phyloP scores from a whole-genome alignment of 495 filamentous ascomycete genomes.

The Penicillium chermesinum region DNA sequence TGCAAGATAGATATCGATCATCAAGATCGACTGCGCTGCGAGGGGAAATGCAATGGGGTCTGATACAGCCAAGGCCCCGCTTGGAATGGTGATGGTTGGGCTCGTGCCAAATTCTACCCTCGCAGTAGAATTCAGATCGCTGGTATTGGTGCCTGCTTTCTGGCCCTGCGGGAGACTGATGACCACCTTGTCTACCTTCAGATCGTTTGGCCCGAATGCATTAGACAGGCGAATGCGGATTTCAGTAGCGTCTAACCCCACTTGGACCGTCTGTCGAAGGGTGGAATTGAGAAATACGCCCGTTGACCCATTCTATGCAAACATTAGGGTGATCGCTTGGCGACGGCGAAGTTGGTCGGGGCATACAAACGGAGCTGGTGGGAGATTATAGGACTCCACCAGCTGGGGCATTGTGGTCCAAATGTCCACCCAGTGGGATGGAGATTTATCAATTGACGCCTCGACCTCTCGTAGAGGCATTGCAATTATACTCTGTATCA shows the following conservation, averaged over 20 bases:
- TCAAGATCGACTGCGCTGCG: constrained; percentile 44
- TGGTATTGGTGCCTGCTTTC: constrained; percentile 47
- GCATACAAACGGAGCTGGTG: constrained; percentile 6
- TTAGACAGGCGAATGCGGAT: constrained; percentile 65
- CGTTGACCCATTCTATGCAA: neutral
- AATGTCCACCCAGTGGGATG: constrained; percentile 10
- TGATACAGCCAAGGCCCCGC: constrained; percentile 54
- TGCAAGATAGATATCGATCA: constrained; percentile 54
- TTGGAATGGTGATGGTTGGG: constrained; percentile 48
- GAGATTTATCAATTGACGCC: too few species aligned
- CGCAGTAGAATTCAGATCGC: constrained; percentile 45
- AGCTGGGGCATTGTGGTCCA: constrained; percentile 13
- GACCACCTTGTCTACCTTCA: constrained; percentile 56
- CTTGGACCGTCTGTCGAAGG: constrained; percentile 60
- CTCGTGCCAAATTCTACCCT: constrained; percentile 53
- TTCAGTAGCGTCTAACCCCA: constrained; percentile 48
- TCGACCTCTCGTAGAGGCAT: too few species aligned
- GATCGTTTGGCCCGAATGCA: constrained; percentile 56
- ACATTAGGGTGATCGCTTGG: neutral
- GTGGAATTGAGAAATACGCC: constrained; percentile 50
- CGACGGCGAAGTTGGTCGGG: too few species aligned
- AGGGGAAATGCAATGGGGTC: constrained; percentile 58
- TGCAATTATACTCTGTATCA: too few species aligned
- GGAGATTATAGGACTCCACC: constrained; percentile 8
- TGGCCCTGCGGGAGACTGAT: constrained; percentile 49